These are phyloP conservation scores for Atkinsonella texensis DNA, from an alignment of 2,329 filamentous ascomycete genomes.

Conservation along the genomic window DNA sequence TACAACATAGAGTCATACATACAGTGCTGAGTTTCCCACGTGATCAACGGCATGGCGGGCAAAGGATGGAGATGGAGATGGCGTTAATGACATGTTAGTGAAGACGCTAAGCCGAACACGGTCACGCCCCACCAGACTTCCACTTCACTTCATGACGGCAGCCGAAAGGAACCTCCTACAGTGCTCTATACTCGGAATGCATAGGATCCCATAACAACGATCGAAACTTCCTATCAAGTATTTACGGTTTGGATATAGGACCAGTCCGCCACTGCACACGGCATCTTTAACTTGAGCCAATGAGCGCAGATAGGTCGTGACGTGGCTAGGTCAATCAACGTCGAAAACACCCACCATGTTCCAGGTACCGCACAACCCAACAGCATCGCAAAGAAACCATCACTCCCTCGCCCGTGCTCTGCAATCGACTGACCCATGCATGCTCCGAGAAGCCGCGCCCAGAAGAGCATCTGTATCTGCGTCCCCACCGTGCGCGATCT, in stretches of 20 bases:
- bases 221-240: too few relatives aligned
- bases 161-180: background rate
- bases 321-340: too few relatives aligned
- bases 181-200: too few relatives aligned
- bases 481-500: slow-evolving; percentile 72
- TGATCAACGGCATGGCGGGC: background rate
- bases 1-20: too few relatives aligned
- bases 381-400: too few relatives aligned
- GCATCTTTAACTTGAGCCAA: too few relatives aligned
- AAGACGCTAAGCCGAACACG: background rate
- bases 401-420: too few relatives aligned
- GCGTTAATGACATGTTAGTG: background rate
- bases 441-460: slow-evolving; percentile 42
- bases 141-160: background rate
- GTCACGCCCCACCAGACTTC: background rate
- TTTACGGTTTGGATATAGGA: too few relatives aligned
- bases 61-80: background rate
- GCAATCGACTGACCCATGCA: background rate
- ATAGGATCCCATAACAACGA: too few relatives aligned
- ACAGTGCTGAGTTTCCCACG: background rate
- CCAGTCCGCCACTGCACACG: too few relatives aligned
- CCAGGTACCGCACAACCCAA: slow-evolving; percentile 4
- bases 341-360: slow-evolving; percentile 8
- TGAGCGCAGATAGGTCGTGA: too few relatives aligned
- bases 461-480: slow-evolving; percentile 63